These are phyloP conservation scores for Tetradesmus obliquus DNA, from an alignment of 139 green algal genomes.

Conservation along the genomic window DNA sequence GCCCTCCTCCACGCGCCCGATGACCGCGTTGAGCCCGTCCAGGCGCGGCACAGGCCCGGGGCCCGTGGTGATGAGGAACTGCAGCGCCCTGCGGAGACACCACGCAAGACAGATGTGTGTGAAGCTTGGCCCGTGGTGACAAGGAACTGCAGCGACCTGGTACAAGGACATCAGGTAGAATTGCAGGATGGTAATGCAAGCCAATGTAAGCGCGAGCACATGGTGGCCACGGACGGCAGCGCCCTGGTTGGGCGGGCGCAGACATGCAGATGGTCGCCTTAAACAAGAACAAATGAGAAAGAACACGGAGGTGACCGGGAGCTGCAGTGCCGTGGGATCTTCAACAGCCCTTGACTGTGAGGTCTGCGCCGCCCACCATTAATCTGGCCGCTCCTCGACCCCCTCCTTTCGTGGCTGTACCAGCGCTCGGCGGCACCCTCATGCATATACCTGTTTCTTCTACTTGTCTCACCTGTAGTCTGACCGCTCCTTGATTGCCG, in stretches of 20 bases:
- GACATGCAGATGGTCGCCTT: no score
- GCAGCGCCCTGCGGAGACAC: neutral
- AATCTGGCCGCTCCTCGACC: no score
- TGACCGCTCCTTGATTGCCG: slow-evolving; percentile 31
- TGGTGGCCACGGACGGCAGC: no score
- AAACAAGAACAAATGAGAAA: no score
- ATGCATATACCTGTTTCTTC: neutral
- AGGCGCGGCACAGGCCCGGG: slow-evolving; percentile 77
- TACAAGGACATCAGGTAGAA: neutral
- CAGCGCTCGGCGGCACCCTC: neutral
- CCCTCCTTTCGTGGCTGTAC: no score
- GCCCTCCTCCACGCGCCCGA: slow-evolving; percentile 76
- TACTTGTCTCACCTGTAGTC: slow-evolving; percentile 42
- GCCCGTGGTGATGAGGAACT: slow-evolving; percentile 55
- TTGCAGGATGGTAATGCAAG: slow-evolving; percentile 1
- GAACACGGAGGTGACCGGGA: no score
- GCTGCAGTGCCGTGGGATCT: no score
- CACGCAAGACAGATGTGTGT: neutral
- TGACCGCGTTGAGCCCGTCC: slow-evolving; percentile 82
- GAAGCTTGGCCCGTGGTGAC: slow-evolving; percentile 44
- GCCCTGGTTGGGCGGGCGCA: no score
- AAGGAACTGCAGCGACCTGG: slow-evolving; percentile 39
- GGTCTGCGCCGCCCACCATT: no score
- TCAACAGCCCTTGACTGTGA: no score
- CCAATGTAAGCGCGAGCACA: no score